Percentiles rank a stretch among this genome's conserved stretches.
Conservation (phyloP, 306 rosid species). For the Calophaca sinica region DNA sequence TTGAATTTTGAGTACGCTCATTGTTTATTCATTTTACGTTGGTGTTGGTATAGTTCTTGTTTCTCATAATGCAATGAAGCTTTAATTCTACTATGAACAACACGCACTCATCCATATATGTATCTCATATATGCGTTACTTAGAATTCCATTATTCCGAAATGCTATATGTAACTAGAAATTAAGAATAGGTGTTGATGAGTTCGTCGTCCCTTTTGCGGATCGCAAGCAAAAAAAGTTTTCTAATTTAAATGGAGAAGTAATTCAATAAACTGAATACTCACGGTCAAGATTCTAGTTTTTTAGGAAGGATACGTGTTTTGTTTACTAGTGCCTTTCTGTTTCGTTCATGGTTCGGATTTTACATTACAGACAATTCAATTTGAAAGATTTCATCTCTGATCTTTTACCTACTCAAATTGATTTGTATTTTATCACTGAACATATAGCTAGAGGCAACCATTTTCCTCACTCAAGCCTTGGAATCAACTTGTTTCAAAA, state of each 20-base stretch:
- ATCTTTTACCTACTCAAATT: not conserved
- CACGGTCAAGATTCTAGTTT: too few relatives aligned
- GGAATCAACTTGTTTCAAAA: not conserved
- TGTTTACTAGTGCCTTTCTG: too few relatives aligned
- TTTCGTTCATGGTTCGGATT: too few relatives aligned
- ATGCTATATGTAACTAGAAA: not conserved
- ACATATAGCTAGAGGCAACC: not conserved
- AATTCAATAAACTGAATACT: too few relatives aligned
- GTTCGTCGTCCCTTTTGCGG: not conserved
- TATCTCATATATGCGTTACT: not conserved
- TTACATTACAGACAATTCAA: not conserved
- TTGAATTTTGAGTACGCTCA: not conserved
- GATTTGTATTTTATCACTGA: not conserved
- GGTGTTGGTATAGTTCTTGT: not conserved
- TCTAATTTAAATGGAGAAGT: too few relatives aligned
- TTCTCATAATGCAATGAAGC: not conserved
- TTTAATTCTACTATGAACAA: not conserved
- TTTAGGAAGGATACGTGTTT: too few relatives aligned
- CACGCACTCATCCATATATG: not conserved
- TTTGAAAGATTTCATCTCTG: not conserved
- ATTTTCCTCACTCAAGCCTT: conserved; percentile 2
- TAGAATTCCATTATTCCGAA: not conserved
- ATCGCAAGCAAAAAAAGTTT: too few relatives aligned
- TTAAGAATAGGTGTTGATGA: not conserved
- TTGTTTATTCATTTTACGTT: not conserved